Evolutionary conservation across 2,329 filamentous ascomycete species (phyloP).

Genomic region (Nemania sp.): DNA sequence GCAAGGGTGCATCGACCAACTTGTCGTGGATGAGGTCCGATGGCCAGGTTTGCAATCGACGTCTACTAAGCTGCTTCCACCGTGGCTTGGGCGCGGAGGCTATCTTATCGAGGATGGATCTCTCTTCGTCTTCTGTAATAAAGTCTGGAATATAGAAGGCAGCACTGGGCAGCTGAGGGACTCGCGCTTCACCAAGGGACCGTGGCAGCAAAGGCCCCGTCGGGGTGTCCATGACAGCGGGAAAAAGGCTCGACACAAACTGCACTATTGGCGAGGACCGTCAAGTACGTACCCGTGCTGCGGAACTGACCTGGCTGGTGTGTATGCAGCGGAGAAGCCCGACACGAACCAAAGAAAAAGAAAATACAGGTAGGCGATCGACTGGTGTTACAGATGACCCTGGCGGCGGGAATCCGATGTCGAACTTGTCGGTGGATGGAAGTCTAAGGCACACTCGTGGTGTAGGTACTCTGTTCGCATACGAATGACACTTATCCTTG

Average conservation of each 20-base stretch:
- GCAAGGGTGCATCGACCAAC: slow-evolving; percentile 74
- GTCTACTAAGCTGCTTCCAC: slow-evolving; percentile 88
- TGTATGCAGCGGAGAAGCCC: background rate
- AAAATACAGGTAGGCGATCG: background rate
- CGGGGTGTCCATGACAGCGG: slow-evolving; percentile 17
- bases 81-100: slow-evolving; percentile 69
- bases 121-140: slow-evolving; percentile 76
- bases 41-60: slow-evolving; percentile 88
- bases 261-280: background rate
- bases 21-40: slow-evolving; percentile 79
- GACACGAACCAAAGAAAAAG: background rate
- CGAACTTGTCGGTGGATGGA: background rate
- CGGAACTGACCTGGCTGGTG: background rate
- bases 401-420: background rate
- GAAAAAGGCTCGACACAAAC: slow-evolving; percentile 1
- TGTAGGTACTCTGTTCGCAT: background rate
- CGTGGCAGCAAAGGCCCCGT: slow-evolving; percentile 45
- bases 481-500: slow-evolving; percentile 14
- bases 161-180: slow-evolving; percentile 61
- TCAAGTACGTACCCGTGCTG: background rate
- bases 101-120: slow-evolving; percentile 68
- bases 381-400: background rate
- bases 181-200: slow-evolving; percentile 55
- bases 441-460: background rate
- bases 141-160: slow-evolving; percentile 90